Evolutionary conservation across 306 rosid genomes (phyloP), one percentile per base, ranked within the genome.

Genomic region (Prunus armeniaca): DNA sequence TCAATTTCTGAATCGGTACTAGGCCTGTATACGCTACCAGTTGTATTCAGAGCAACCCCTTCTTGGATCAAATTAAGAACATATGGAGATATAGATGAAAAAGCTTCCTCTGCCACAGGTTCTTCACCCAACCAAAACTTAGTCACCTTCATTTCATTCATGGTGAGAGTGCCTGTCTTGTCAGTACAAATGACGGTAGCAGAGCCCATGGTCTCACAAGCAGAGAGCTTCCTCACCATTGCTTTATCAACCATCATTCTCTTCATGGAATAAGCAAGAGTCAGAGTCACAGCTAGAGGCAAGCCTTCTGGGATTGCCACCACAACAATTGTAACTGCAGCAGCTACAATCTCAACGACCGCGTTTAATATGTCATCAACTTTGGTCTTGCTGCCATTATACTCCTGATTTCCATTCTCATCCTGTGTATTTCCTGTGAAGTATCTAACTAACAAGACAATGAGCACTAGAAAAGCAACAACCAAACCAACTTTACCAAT

Each of bases 141-240:
- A 0, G 84, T 83, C 27, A 85, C 91, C 65, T 79, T 81, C 91
- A 88, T 88, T 55, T 83, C 45, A 68, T 88, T 85, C 25, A 76
- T 19, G 0, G 91, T 88, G 49, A 88, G 87, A 0, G 91, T 85
- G 7, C 91, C 89, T 6, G 91, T 88, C 67, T 85, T 88, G 51
- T 88, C 89, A 0, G 91, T 88, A 34, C 87, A 88, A 28, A 88
- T 83, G 1, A 83, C 79, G 18, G 91, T 88, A 2, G 86, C 86
- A 24, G 88, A 85, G 0, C 87, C 91, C 91, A 85, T 85, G 0
- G 87, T 85, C 78, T 88, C 86, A 6, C 91, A 88, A 10, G 91
- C 91, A 12, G 91, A 79, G 61, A 83, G 86, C 57, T 88, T 85
- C 56, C 87, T 38, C 0, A 83, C 89, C 87, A 88, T 83, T 18